Percentiles rank a stretch among this genome's conserved stretches.
Conservation (phyloP, 1,284 basidiomycete species). For the Inonotus hispidus region DNA sequence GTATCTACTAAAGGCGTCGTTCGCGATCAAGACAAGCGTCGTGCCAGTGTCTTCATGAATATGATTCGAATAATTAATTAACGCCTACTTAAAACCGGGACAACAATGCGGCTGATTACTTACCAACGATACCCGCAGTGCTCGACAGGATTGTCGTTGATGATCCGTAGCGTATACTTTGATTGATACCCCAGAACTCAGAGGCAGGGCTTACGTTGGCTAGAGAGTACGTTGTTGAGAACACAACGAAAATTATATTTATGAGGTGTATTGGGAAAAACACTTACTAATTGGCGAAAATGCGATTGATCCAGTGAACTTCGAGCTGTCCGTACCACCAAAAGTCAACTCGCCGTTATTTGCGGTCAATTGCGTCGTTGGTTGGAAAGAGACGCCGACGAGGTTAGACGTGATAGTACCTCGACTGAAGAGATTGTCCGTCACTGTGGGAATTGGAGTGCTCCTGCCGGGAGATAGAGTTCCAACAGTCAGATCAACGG, state of each 20-base stretch:
- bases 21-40: slow-evolving; percentile 20
- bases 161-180: slow-evolving; percentile 19
- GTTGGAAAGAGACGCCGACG: slow-evolving; percentile 19
- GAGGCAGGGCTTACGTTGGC: slow-evolving; percentile 18
- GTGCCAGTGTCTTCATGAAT: slow-evolving; percentile 21
- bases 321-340: slow-evolving; percentile 21
- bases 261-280: too few relatives aligned
- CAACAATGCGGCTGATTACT: too few relatives aligned
- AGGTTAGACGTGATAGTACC: slow-evolving; percentile 17
- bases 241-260: too few relatives aligned
- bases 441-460: slow-evolving; percentile 20
- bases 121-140: slow-evolving; percentile 22
- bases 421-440: slow-evolving; percentile 22
- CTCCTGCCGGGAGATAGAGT: slow-evolving; percentile 17
- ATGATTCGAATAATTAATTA: too few relatives aligned
- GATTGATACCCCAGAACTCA: slow-evolving; percentile 23
- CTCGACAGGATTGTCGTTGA: slow-evolving; percentile 20
- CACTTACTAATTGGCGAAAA: slow-evolving; percentile 20
- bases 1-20: slow-evolving; percentile 20
- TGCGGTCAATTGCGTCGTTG: slow-evolving; percentile 13
- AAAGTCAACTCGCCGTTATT: slow-evolving; percentile 23
- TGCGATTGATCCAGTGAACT: slow-evolving; percentile 21
- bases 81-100: too few relatives aligned
- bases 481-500: slow-evolving; percentile 19
- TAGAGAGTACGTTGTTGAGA: not conserved